A percentile compares a stretch with the other conserved stretches of the same genome.
Conservation (phyloP, 1,139 yeast species). For the Sugiyamaella pinicola region DNA sequence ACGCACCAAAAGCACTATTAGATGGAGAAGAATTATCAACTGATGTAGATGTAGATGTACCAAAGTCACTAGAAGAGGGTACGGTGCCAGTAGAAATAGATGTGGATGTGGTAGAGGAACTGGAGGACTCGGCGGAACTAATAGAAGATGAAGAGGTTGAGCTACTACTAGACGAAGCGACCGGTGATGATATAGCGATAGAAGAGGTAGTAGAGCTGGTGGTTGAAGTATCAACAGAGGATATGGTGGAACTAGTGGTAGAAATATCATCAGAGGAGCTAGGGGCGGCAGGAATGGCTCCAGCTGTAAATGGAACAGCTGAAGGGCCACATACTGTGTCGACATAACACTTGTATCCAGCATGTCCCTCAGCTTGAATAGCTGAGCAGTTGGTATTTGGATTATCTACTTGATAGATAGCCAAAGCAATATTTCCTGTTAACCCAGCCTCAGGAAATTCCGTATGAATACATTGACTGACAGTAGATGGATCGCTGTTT, state of each 20-base stretch:
- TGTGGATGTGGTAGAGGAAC: background rate
- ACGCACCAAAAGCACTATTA: background rate
- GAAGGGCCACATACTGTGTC: background rate
- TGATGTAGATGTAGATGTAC: background rate
- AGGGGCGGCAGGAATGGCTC: background rate
- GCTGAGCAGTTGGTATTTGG: background rate
- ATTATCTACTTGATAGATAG: background rate
- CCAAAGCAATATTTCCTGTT: background rate
- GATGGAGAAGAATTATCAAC: background rate
- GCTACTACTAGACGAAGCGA: background rate
- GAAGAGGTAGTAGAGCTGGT: background rate
- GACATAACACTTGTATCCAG: background rate
- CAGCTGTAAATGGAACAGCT: background rate
- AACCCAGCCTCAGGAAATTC: background rate
- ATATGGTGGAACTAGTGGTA: background rate
- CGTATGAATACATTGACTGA: background rate
- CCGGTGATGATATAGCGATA: background rate
- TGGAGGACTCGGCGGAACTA: background rate
- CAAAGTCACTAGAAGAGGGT: background rate
- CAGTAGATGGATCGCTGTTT: background rate
- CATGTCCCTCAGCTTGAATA: background rate
- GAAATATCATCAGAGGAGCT: background rate
- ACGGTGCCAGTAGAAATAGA: background rate
- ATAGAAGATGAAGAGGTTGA: background rate
- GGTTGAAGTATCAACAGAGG: background rate